Evolutionary conservation across 2,329 filamentous ascomycete species (phyloP), one percentile per base, ranked within the genome.

Genomic region (Aspergillus proliferans): DNA sequence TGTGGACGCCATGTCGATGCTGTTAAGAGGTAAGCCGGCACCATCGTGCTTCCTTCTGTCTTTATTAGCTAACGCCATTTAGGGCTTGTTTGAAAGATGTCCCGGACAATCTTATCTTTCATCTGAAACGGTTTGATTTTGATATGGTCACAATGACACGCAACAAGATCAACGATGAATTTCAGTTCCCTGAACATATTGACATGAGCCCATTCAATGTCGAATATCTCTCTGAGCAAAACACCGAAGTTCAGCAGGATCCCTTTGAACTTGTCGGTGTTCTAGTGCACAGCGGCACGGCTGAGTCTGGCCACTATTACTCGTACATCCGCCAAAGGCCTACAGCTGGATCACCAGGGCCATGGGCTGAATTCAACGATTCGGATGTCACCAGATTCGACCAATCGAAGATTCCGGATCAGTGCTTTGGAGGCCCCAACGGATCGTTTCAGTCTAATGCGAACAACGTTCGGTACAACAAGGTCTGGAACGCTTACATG

Each of bases 251-350:
- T 3, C 70, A 81, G 41, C 79, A 85, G 36, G 93, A 98, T 67
- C 68, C 87, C 0, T 98, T 97, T 61, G 89, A 96, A 67, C 79
- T 98, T 3, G 91, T 95, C n/a, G 93, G 93, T 2, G 83, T 98
- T 42, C 82, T 98, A 15, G 89, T 98, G 1, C 93, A 98, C 65
- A 86, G 87, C 12, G 93, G 93, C 14, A 95, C 87, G 2, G 90
- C 92, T 10, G 89, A 96, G 63, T 92, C 89, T 24, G 93, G 93
- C 0, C 93, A 98, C 67, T 98, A 98, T 71, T 97, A 96, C 70
- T 97, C 92, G 0, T 97, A 90, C 65, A 89, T 94, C 54, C 86
- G 89, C 47, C 87, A 95, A 66, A 81, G 90, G 15, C 83, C 88
- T 14, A 70, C 77, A 18, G 67, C 67, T 12, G 65, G 66, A 4